Conservation (phyloP, 1,284 basidiomycete species). For the Cystobasidium sp. region DNA sequence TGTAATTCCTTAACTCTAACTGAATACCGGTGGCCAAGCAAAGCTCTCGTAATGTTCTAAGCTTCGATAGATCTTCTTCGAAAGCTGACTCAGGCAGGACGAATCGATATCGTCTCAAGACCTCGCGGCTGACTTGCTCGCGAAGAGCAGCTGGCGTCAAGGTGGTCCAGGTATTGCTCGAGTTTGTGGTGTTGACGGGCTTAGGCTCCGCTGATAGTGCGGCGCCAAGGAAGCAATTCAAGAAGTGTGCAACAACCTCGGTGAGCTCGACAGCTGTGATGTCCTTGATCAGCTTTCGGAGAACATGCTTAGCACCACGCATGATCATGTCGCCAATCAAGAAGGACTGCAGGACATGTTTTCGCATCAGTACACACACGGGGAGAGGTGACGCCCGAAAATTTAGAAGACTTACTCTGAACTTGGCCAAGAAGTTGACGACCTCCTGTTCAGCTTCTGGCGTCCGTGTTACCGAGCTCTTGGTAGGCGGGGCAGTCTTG, state of each 20-base stretch:
- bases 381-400: background rate
- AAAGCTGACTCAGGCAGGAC: constrained; percentile 59
- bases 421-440: constrained; percentile 34
- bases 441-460: constrained; percentile 39
- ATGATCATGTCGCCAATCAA: constrained; percentile 64
- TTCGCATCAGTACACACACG: background rate
- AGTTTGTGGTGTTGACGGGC: constrained; percentile 57
- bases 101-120: constrained; percentile 62
- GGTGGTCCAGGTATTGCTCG: constrained; percentile 57
- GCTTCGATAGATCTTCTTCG: constrained; percentile 56
- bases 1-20: constrained; percentile 62
- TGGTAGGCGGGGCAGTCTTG: constrained; percentile 13
- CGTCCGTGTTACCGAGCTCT: background rate
- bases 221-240: constrained; percentile 65
- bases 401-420: constrained; percentile 43
- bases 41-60: constrained; percentile 62
- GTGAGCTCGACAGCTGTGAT: constrained; percentile 58
- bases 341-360: constrained; percentile 53
- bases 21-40: constrained; percentile 63
- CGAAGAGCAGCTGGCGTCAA: constrained; percentile 61
- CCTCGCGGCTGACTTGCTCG: constrained; percentile 58
- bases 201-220: constrained; percentile 58
- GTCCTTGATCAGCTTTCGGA: constrained; percentile 59
- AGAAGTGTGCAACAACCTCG: constrained; percentile 62
- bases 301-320: constrained; percentile 63